phyloP scores from a whole-genome alignment of 2,329 filamentous ascomycete species.

The Fusarium penzigii region DNA sequence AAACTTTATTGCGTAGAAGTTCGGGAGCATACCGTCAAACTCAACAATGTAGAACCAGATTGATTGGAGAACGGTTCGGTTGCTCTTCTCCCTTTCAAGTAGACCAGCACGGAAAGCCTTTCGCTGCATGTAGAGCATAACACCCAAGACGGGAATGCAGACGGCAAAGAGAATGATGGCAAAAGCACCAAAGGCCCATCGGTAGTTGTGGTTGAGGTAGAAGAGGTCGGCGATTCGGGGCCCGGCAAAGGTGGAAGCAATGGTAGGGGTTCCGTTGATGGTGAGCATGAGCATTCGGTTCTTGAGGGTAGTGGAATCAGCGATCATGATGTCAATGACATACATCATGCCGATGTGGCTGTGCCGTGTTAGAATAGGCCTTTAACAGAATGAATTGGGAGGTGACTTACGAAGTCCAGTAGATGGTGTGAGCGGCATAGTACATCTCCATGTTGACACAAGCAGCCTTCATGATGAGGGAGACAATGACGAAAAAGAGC shows the following conservation, averaged over 20 bases:
- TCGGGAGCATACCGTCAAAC: slow-evolving; percentile 1
- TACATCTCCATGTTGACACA: slow-evolving; percentile 59
- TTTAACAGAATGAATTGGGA: too few species aligned
- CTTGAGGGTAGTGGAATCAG: slow-evolving; percentile 44
- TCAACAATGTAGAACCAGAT: background rate
- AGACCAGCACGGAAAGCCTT: slow-evolving; percentile 24
- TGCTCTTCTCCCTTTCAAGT: slow-evolving; percentile 1
- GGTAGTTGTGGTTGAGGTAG: slow-evolving; percentile 40
- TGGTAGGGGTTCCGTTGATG: slow-evolving; percentile 45
- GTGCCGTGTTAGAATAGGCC: too few species aligned
- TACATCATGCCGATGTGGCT: slow-evolving; percentile 44
- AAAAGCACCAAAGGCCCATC: slow-evolving; percentile 59
- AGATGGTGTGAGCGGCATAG: slow-evolving; percentile 63
- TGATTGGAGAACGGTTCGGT: background rate
- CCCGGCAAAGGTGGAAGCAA: slow-evolving; percentile 47
- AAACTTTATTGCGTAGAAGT: too few species aligned
- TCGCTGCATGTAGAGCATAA: background rate
- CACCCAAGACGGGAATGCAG: background rate
- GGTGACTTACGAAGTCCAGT: slow-evolving; percentile 49
- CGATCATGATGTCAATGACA: slow-evolving; percentile 43
- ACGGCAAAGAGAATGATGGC: slow-evolving; percentile 42
- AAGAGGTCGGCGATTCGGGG: slow-evolving; percentile 43
- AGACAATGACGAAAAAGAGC: slow-evolving; percentile 47
- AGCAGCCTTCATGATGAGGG: slow-evolving; percentile 65
- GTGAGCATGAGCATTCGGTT: slow-evolving; percentile 46